Evolutionary conservation across 352 stramenopile species (phyloP).

Genomic region (Phytopythium delawarense): DNA sequence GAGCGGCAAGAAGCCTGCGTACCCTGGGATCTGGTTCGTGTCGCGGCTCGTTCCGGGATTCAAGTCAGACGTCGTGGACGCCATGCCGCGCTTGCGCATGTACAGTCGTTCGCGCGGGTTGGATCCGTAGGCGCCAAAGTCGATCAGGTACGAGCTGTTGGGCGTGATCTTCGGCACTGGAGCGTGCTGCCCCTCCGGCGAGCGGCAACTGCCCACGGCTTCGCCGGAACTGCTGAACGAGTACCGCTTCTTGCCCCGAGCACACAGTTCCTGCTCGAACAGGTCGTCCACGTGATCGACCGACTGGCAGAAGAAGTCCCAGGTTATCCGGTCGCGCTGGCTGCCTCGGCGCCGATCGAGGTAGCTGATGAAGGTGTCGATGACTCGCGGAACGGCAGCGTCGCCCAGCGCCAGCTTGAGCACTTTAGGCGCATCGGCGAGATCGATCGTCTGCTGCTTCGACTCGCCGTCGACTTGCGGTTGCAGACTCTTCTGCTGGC

Average conservation of each 20-base stretch:
- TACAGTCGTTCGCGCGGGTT: conserved; percentile 62
- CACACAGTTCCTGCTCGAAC: conserved; percentile 33
- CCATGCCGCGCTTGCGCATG: conserved; percentile 74
- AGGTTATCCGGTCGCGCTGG: conserved; percentile 42
- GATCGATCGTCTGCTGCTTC: conserved; percentile 32
- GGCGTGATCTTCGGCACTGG: conserved; percentile 57
- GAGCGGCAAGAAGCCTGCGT: conserved; percentile 63
- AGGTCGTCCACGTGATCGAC: conserved; percentile 35
- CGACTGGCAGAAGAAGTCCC: conserved; percentile 37
- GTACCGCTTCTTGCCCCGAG: conserved; percentile 13
- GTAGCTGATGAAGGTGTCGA: conserved; percentile 42
- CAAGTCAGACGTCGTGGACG: conserved; percentile 70
- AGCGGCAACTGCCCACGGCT: conserved; percentile 15
- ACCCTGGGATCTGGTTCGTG: conserved; percentile 81
- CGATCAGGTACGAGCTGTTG: conserved; percentile 63
- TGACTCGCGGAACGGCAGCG: conserved; percentile 19
- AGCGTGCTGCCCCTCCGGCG: conserved; percentile 15
- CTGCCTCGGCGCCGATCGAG: conserved; percentile 34
- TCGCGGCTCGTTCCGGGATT: conserved; percentile 60
- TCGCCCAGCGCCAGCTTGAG: conserved; percentile 38
- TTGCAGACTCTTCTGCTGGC: conserved; percentile 8
- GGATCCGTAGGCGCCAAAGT: conserved; percentile 67
- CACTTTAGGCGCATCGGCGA: conserved; percentile 41
- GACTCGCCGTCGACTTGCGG: conserved; percentile 20
- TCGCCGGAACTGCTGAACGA: conserved; percentile 8